These are phyloP conservation scores for Chaetomium globosum DNA, from an alignment of 2,329 filamentous ascomycete genomes.

Conservation along the genomic window DNA sequence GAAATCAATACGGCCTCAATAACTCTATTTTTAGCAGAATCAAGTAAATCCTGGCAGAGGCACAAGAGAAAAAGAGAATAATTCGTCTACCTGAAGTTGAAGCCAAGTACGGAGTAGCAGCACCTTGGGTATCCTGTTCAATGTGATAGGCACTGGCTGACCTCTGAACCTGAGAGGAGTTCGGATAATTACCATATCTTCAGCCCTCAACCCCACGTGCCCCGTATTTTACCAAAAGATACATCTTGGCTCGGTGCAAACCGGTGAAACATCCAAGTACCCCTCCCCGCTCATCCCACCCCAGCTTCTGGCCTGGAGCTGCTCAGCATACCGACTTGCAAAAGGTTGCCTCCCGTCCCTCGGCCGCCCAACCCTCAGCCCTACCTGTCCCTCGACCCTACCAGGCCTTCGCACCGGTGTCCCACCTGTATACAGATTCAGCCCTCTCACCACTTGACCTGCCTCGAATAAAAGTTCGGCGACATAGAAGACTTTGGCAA, in stretches of 20 bases:
- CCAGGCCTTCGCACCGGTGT: constrained; percentile 24
- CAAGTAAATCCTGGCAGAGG: neutral
- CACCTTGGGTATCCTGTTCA: no score
- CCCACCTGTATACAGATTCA: constrained; percentile 7
- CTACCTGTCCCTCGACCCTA: constrained; percentile 33
- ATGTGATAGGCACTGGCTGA: neutral
- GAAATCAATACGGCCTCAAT: neutral
- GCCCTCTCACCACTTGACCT: neutral
- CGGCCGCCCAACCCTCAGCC: constrained; percentile 38
- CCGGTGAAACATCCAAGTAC: constrained; percentile 28
- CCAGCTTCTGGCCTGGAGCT: constrained; percentile 33
- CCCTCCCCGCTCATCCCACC: constrained; percentile 32
- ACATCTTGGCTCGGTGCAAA: constrained; percentile 11
- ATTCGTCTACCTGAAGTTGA: no score
- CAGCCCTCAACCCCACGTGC: constrained; percentile 10
- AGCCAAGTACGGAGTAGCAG: no score
- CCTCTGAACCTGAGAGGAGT: neutral
- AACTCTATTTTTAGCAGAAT: neutral
- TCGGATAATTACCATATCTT: neutral
- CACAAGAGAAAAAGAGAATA: neutral
- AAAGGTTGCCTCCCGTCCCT: constrained; percentile 16
- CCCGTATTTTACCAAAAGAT: constrained; percentile 18
- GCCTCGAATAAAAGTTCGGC: neutral
- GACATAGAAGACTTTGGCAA: constrained; percentile 13
- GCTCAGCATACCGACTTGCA: constrained; percentile 24